Conservation (phyloP, 768 basidiomycete genomes). For the Lentinula boryana region DNA sequence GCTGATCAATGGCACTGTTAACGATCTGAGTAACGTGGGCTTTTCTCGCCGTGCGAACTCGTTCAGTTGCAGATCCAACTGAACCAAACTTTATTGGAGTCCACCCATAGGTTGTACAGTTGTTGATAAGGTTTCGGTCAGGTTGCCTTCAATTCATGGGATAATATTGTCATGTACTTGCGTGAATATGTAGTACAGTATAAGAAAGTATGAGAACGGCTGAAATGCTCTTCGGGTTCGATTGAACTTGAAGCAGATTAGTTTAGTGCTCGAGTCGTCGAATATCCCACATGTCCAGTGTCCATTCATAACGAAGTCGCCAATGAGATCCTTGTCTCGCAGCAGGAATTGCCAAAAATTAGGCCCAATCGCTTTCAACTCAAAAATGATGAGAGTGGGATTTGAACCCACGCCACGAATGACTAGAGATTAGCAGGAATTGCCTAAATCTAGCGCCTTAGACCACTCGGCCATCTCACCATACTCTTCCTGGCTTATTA, state of each 20-base stretch:
- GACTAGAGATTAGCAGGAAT: background rate
- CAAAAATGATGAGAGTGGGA: background rate
- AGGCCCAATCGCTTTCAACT: background rate
- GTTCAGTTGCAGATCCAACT: slow-evolving; percentile 8
- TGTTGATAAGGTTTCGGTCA: too few species aligned
- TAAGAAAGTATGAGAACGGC: too few species aligned
- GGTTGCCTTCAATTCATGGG: too few species aligned
- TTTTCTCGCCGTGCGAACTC: slow-evolving; percentile 10
- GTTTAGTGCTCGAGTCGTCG: too few species aligned
- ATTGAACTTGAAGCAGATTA: too few species aligned
- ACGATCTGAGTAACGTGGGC: slow-evolving; percentile 9
- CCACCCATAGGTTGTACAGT: background rate
- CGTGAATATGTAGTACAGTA: too few species aligned
- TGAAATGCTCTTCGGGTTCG: too few species aligned
- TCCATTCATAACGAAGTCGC: too few species aligned
- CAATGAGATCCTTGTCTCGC: too few species aligned
- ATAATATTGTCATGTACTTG: too few species aligned
- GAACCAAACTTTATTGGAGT: background rate
- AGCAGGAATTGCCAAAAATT: background rate
- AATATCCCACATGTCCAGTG: too few species aligned
- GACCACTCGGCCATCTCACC: slow-evolving; percentile 3
- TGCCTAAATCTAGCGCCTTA: slow-evolving; percentile 2
- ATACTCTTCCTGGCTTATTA: background rate
- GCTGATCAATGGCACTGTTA: slow-evolving; percentile 10
- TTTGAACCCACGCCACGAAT: slow-evolving; percentile 3